phyloP scores from a whole-genome alignment of 192 early-diverging fungal species.

The Backusella circina region DNA sequence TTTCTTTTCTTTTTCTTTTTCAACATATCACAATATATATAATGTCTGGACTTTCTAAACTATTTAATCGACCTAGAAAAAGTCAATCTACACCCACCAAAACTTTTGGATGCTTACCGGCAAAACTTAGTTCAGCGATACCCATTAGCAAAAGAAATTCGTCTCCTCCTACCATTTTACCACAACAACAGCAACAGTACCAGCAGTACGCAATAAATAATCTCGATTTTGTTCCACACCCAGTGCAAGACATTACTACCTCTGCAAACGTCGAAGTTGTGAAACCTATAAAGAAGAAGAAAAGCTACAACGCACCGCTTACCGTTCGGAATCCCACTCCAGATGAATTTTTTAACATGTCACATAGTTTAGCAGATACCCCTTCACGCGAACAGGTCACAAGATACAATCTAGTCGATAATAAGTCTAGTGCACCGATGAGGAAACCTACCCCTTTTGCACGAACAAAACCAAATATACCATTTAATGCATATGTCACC shows the following conservation, averaged over 20 bases:
- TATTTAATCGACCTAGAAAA: background rate
- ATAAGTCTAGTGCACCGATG: background rate
- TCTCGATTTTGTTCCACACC: background rate
- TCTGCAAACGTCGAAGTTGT: background rate
- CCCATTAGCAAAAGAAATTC: background rate
- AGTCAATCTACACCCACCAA: background rate
- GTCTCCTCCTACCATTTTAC: background rate
- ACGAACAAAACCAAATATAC: background rate
- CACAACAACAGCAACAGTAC: background rate
- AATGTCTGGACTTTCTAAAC: background rate
- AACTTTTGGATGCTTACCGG: background rate
- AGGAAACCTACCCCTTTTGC: background rate
- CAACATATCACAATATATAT: background rate
- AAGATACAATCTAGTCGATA: background rate
- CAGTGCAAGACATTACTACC: background rate
- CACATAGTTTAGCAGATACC: background rate
- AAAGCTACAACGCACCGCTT: background rate
- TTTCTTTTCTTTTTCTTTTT: background rate
- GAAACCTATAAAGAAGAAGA: background rate
- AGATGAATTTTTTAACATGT: background rate
- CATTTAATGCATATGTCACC: background rate
- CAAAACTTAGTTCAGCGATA: background rate
- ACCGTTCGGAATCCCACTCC: background rate
- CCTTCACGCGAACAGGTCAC: constrained; percentile 1
- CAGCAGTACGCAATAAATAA: background rate